Evolutionary conservation across 129 eudicot genomes (phyloP).

Genomic region (Helianthus annuus): HanXRQr2.0-SUNRISE NC_035437.2:98875074-98875573

Average conservation of each 20-base stretch:
- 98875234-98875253: slow-evolving; percentile 83
- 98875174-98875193: slow-evolving; percentile 83
- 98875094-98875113: slow-evolving; percentile 68
- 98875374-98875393: no score
- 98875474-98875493: no score
- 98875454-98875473: no score
- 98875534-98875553: no score
- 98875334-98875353: no score
- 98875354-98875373: no score
- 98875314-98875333: neutral
- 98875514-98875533: no score
- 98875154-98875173: neutral
- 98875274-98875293: slow-evolving; percentile 83
- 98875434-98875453: no score
- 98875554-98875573: no score
- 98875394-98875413: no score
- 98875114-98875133: neutral
- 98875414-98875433: no score
- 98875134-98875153: neutral
- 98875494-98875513: no score
- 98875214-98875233: slow-evolving; percentile 72
- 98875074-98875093: slow-evolving; percentile 85
- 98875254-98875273: slow-evolving; percentile 79
- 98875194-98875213: slow-evolving; percentile 96
- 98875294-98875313: slow-evolving; percentile 95